These are phyloP conservation scores for Rhodosporidiobolus sp. DNA, from an alignment of 768 basidiomycete genomes.

Conservation along the genomic window DNA sequence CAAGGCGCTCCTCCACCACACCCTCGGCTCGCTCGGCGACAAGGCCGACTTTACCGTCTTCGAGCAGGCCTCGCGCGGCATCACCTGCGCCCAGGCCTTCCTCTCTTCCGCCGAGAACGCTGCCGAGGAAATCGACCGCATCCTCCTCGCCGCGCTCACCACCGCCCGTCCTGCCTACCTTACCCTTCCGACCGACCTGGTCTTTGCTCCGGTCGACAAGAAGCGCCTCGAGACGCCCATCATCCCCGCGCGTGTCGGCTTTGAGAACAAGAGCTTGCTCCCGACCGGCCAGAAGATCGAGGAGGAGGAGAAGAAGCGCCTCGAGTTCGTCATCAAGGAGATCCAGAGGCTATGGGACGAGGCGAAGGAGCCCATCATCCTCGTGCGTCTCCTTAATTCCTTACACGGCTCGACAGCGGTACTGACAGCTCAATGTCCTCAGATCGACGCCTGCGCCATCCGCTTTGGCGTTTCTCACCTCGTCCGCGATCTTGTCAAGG, in stretches of 20 bases:
- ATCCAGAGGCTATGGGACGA: conserved; percentile 64
- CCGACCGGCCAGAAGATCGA: conserved; percentile 34
- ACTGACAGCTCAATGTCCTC: neutral
- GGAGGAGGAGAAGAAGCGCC: conserved; percentile 46
- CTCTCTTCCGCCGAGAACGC: conserved; percentile 60
- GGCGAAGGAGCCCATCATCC: conserved; percentile 64
- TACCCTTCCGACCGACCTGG: conserved; percentile 78
- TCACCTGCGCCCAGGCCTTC: conserved; percentile 66
- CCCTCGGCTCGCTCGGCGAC: conserved; percentile 57
- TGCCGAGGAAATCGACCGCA: conserved; percentile 69
- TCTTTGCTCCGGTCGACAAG: conserved; percentile 51
- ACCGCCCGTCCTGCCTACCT: conserved; percentile 79
- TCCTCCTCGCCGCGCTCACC: conserved; percentile 58
- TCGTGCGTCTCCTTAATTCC: conserved; percentile 52
- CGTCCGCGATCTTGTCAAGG: conserved; percentile 60
- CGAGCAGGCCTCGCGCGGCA: conserved; percentile 66
- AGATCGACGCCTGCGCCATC: conserved; percentile 67
- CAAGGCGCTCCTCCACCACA: conserved; percentile 78
- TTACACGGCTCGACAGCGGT: neutral
- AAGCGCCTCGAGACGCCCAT: conserved; percentile 30
- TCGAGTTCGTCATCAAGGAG: conserved; percentile 68
- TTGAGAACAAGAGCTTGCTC: conserved; percentile 9
- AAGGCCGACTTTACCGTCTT: conserved; percentile 76
- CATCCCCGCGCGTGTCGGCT: conserved; percentile 4
- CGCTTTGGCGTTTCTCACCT: conserved; percentile 67